Evolutionary conservation across 169 alveolate genomes (phyloP).

Genomic region (Plasmodium vivax): DNA sequence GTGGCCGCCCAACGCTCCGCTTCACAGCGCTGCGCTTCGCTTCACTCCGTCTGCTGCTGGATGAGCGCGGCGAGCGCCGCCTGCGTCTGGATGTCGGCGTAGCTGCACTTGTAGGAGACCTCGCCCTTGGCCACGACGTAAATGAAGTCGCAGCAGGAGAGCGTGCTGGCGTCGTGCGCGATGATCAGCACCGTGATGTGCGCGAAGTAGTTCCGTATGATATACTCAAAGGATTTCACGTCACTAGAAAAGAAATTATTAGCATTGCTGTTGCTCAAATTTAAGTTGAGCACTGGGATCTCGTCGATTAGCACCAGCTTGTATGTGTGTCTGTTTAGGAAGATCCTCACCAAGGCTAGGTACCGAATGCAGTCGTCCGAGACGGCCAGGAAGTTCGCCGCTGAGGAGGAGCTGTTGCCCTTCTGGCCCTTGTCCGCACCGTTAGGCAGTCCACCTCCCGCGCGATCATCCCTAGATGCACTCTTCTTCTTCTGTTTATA

Average conservation of each 20-base stretch:
- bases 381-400: slow-evolving; percentile 24
- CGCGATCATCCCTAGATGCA: not conserved
- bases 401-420: not conserved
- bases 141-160: slow-evolving; percentile 78
- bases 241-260: slow-evolving; percentile 30
- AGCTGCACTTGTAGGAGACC: slow-evolving; percentile 58
- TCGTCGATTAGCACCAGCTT: slow-evolving; percentile 86
- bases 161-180: slow-evolving; percentile 79
- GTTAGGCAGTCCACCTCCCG: not conserved
- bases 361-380: slow-evolving; percentile 82
- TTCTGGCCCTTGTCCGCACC: not conserved
- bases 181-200: slow-evolving; percentile 79
- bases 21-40: not conserved
- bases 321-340: slow-evolving; percentile 80
- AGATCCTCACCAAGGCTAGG: slow-evolving; percentile 81
- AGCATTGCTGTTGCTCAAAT: not conserved
- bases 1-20: not conserved
- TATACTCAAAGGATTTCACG: slow-evolving; percentile 42
- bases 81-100: slow-evolving; percentile 51
- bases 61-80: slow-evolving; percentile 27
- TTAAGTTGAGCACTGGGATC: slow-evolving; percentile 78
- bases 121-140: slow-evolving; percentile 79
- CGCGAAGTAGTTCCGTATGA: slow-evolving; percentile 74
- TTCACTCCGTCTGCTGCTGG: not conserved
- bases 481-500: slow-evolving; percentile 19